Evolutionary conservation across 2,329 filamentous ascomycete species (phyloP).

Genomic region (Emericellopsis cladophorae): DNA sequence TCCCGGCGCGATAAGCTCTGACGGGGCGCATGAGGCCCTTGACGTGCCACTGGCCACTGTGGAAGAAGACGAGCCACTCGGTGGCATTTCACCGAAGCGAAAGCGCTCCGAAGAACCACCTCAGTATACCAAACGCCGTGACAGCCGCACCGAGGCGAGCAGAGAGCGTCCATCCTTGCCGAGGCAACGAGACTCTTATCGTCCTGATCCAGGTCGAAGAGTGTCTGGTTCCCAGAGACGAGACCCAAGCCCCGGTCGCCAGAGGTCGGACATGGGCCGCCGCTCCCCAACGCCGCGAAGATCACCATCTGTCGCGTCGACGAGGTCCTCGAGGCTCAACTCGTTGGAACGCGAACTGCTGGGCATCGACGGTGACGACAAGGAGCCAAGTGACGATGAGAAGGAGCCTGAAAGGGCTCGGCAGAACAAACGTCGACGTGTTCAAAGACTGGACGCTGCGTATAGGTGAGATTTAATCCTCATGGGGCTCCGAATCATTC

Average conservation of each 20-base stretch:
- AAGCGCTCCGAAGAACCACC: too few species aligned
- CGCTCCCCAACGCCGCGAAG: background rate
- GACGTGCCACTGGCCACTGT: too few species aligned
- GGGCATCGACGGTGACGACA: background rate
- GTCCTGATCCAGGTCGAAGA: too few species aligned
- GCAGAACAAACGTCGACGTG: constrained; percentile 1
- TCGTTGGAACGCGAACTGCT: constrained; percentile 4
- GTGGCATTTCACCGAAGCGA: too few species aligned
- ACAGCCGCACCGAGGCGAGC: too few species aligned
- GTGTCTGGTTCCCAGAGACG: background rate
- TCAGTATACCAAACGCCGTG: too few species aligned
- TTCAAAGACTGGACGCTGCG: constrained; percentile 2
- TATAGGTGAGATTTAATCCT: constrained; percentile 4
- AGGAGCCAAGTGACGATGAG: background rate
- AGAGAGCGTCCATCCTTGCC: too few species aligned
- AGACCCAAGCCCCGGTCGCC: background rate
- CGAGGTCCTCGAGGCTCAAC: constrained; percentile 3
- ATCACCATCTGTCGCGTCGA: background rate
- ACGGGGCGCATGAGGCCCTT: too few species aligned
- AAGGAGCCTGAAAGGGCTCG: background rate
- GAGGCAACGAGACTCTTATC: background rate
- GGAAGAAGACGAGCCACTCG: too few species aligned
- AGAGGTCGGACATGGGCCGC: background rate
- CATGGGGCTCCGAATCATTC: background rate
- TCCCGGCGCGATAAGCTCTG: too few species aligned